Percentiles rank a stretch among this genome's conserved stretches.
Conservation (phyloP, 345 rosid species). For the Bruguiera gymnorhiza region DNA sequence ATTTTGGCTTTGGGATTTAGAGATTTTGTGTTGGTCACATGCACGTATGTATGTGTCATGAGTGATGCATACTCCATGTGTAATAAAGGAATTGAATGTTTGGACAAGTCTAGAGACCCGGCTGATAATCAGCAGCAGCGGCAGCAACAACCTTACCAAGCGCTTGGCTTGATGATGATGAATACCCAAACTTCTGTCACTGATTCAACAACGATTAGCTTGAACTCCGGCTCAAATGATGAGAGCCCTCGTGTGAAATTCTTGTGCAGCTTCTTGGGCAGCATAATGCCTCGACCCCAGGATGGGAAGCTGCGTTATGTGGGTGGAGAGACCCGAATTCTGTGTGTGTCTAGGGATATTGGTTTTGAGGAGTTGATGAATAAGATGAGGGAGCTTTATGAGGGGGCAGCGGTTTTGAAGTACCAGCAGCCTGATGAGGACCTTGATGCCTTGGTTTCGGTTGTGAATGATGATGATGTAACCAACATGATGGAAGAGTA, state of each 20-base stretch:
- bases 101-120: conserved; percentile 21
- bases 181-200: conserved; percentile 45
- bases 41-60: conserved; percentile 5
- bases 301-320: conserved; percentile 89
- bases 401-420: conserved; percentile 69
- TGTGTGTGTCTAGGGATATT: conserved; percentile 66
- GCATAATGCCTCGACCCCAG: conserved; percentile 94
- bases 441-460: conserved; percentile 97
- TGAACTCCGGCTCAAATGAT: conserved; percentile 47
- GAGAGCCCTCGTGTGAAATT: conserved; percentile 73
- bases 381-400: conserved; percentile 84
- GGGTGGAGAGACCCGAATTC: conserved; percentile 94
- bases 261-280: conserved; percentile 87
- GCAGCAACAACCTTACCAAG: conserved; percentile 15
- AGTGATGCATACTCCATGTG: conserved; percentile 44
- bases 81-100: conserved; percentile 37
- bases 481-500: conserved; percentile 97
- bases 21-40: conserved; percentile 9
- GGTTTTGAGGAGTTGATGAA: conserved; percentile 72
- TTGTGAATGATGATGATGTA: conserved; percentile 92
- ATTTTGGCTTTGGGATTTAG: conserved; percentile 23
- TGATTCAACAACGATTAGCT: conserved; percentile 29
- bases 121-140: conserved; percentile 18
- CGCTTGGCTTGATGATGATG: conserved; percentile 31
- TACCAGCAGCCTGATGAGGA: conserved; percentile 99